A percentile compares a stretch with the other conserved stretches of the same genome.
Conservation (phyloP, 2,329 filamentous ascomycete species). For the Elsinoe fawcettii region DNA sequence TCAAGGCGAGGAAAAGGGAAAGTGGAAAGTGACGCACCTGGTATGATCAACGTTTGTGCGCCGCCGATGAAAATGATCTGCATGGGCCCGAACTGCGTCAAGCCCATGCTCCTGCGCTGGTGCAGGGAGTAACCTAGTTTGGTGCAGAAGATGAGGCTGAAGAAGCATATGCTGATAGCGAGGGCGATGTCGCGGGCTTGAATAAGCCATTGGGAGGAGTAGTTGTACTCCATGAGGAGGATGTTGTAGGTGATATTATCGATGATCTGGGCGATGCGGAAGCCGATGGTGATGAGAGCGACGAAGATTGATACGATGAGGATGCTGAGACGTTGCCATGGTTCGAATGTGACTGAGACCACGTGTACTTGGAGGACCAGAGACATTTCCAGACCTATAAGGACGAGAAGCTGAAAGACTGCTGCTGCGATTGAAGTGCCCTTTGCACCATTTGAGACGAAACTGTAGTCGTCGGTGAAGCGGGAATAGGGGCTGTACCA, state of each 20-base stretch:
- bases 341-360: conserved; percentile 46
- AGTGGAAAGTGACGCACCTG: conserved; percentile 49
- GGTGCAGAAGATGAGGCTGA: conserved; percentile 52
- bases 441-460: conserved; percentile 18
- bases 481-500: conserved; percentile 56
- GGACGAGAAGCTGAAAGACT: conserved; percentile 46
- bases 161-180: conserved; percentile 53
- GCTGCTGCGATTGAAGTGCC: conserved; percentile 39
- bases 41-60: conserved; percentile 58
- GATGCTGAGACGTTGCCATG: conserved; percentile 40
- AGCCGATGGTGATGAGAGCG: conserved; percentile 44
- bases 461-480: conserved; percentile 36
- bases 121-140: conserved; percentile 54
- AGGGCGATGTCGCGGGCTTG: conserved; percentile 38
- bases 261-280: conserved; percentile 47
- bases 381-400: conserved; percentile 50
- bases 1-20: conserved; percentile 12
- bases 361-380: conserved; percentile 56
- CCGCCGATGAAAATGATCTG: conserved; percentile 61
- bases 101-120: conserved; percentile 48
- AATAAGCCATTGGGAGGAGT: conserved; percentile 20
- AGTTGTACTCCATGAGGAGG: conserved; percentile 9
- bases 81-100: conserved; percentile 56
- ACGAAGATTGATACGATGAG: conserved; percentile 42
- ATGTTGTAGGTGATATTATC: conserved; percentile 34